Base-by-base conservation (phyloP, 148 eudicot species). In the Fallopia convolvulus region DNA sequence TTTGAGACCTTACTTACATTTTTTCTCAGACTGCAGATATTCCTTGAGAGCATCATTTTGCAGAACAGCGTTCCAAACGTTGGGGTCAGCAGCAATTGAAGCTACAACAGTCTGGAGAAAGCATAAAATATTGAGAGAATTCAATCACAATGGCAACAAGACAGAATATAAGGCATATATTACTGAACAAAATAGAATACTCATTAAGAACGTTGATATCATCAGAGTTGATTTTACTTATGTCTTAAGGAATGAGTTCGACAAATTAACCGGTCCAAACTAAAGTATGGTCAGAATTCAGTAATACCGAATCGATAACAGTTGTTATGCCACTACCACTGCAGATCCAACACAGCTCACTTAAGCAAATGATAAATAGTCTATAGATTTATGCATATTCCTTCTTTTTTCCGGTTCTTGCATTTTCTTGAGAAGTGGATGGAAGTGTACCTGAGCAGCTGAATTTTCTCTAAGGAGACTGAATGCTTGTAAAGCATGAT, bases 61-160 rank as follows among this genome's bases (percentile, higher is more conserved):
- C 84, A 89, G 61, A 58, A 94, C 91, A 17, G 97, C 97, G 61
- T 80, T 50, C 97, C 96, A 94, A 44, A 94, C 97, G 79, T 91
- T 91, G 18, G 87, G 96, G 78, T 94, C 99, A 79, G 84, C 80
- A 49, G 92, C 99, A 82, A 94, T 90, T 32, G 97, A 91, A 81
- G 99, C 97, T 86, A 94, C 99, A 66, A 91, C 94, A 77, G 58
- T 85, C 99, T 94, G 81, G 13, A 72, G 44, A 84, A 32, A 71
- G 70, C 15, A 68, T 26, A 9, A 13, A 18, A 61, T n/a, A n/a
- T 30, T 6, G 46, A 33, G 0, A 33, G 14, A 70, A 6, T 5
- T 3, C 44, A 70, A 70, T 8, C 7, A 15, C 40, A 7, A 72
- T 42, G 17, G 32, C 21, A 72, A 4, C 50, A 3, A 23, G 12